Percentiles rank a stretch among this genome's conserved stretches.
phyloP scores from a whole-genome alignment of 2,329 filamentous ascomycete genomes.

The Fusarium mangiferae region DNA sequence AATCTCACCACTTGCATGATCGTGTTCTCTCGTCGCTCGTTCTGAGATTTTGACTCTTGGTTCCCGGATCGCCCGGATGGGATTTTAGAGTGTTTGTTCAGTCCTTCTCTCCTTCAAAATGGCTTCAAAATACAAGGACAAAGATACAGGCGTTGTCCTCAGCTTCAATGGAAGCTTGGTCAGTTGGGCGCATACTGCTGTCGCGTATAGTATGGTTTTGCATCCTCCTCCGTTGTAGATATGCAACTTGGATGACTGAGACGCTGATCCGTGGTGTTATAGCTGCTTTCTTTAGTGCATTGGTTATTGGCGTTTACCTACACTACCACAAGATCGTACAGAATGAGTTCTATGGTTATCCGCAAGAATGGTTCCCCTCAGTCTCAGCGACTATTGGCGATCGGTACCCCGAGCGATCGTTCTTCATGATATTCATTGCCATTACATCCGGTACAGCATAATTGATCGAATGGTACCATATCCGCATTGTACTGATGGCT shows the following conservation, averaged over 20 bases:
- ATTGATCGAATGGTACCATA: not conserved
- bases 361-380: constrained; percentile 95
- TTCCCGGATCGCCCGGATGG: constrained; percentile 49
- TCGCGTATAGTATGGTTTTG: constrained; percentile 77
- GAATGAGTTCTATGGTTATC: constrained; percentile 96
- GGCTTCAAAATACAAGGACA: constrained; percentile 69
- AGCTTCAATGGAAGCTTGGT: constrained; percentile 89
- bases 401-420: constrained; percentile 93
- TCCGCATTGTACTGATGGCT: constrained; percentile 25
- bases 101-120: constrained; percentile 44
- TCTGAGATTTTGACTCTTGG: constrained; percentile 22
- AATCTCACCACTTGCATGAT: constrained; percentile 42
- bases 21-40: constrained; percentile 28
- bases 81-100: constrained; percentile 37
- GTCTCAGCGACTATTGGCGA: constrained; percentile 98
- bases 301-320: constrained; percentile 81
- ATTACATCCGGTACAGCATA: constrained; percentile 80
- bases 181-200: constrained; percentile 84
- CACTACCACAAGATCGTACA: constrained; percentile 98
- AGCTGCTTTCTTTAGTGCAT: constrained; percentile 88
- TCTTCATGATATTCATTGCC: constrained; percentile 98
- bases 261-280: constrained; percentile 37
- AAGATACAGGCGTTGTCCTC: constrained; percentile 68
- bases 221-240: not conserved
- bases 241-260: constrained; percentile 1